A percentile compares a stretch with the other conserved stretches of the same genome.
Evolutionary conservation across 2,329 filamentous ascomycete species (phyloP).

Genomic region (Colletotrichum musae): DNA sequence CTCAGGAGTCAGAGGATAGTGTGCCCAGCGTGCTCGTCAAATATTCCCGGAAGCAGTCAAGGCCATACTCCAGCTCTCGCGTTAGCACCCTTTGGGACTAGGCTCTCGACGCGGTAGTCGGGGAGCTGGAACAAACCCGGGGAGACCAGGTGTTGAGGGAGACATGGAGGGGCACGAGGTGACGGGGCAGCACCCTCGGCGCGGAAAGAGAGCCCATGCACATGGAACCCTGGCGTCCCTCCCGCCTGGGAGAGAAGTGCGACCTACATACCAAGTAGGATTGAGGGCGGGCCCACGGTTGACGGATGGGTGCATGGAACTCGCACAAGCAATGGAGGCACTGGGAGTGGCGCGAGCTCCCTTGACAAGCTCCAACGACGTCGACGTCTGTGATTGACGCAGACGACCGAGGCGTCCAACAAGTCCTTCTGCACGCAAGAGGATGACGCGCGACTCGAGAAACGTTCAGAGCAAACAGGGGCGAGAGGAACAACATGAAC

Average conservation of each 20-base stretch:
- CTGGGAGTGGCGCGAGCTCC: constrained; percentile 5
- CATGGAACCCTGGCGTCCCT: constrained; percentile 33
- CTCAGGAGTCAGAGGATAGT: not conserved
- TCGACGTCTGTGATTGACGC: not conserved
- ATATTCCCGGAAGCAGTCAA: constrained; percentile 43
- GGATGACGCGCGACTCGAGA: constrained; percentile 15
- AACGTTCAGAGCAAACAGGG: not conserved
- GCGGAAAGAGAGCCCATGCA: constrained; percentile 30
- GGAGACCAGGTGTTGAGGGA: constrained; percentile 27
- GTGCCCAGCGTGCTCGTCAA: constrained; percentile 34
- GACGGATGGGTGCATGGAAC: constrained; percentile 23
- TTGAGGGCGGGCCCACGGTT: constrained; percentile 12
- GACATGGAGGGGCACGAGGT: constrained; percentile 29
- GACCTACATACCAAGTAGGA: not conserved
- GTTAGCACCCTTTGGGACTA: constrained; percentile 39
- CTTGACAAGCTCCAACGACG: not conserved
- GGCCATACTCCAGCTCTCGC: constrained; percentile 48
- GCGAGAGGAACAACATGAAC: not conserved
- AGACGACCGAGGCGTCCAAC: not conserved
- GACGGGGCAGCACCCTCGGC: constrained; percentile 15
- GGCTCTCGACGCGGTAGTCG: constrained; percentile 11
- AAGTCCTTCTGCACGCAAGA: constrained; percentile 12
- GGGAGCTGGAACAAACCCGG: constrained; percentile 13
- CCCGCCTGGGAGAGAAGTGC: constrained; percentile 36
- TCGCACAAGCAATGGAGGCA: constrained; percentile 26